Conservation (phyloP, 768 basidiomycete species). For the Inosperma sp. region DNA sequence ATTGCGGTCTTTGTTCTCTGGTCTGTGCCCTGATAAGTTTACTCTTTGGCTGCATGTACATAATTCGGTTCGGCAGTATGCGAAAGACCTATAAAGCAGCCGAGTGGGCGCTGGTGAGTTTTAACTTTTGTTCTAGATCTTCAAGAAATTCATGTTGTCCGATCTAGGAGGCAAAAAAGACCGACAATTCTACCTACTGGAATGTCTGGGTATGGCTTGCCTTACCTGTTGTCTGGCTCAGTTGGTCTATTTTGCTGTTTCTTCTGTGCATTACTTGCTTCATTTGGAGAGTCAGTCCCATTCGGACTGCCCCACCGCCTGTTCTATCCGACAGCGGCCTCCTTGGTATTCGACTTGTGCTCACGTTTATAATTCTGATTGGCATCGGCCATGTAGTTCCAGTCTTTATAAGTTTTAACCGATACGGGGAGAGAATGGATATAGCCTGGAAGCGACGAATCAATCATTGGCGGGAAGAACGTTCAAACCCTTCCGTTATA, state of each 20-base stretch:
- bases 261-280: conserved; percentile 51
- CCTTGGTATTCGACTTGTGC: conserved; percentile 43
- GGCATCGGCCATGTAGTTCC: conserved; percentile 37
- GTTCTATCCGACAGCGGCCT: conserved; percentile 30
- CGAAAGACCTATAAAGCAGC: too few relatives aligned
- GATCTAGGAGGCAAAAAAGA: conserved; percentile 45
- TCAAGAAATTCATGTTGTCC: background rate
- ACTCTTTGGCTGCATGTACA: conserved; percentile 54
- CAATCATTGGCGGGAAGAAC: conserved; percentile 12
- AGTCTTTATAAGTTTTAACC: conserved; percentile 18
- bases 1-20: conserved; percentile 49
- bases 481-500: too few relatives aligned
- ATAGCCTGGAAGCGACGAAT: conserved; percentile 20
- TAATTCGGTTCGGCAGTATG: conserved; percentile 56
- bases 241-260: conserved; percentile 57
- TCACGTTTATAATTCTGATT: conserved; percentile 45
- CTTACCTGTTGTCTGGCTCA: conserved; percentile 58
- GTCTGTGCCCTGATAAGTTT: conserved; percentile 54
- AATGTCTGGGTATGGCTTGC: conserved; percentile 68
- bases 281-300: conserved; percentile 56
- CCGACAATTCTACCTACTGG: conserved; percentile 34
- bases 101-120: too few relatives aligned
- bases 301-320: conserved; percentile 18
- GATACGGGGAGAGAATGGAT: conserved; percentile 24
- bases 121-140: background rate